Base-by-base conservation (phyloP, 2,329 filamentous ascomycete genomes). In the Leptographium radiaticola region DNA sequence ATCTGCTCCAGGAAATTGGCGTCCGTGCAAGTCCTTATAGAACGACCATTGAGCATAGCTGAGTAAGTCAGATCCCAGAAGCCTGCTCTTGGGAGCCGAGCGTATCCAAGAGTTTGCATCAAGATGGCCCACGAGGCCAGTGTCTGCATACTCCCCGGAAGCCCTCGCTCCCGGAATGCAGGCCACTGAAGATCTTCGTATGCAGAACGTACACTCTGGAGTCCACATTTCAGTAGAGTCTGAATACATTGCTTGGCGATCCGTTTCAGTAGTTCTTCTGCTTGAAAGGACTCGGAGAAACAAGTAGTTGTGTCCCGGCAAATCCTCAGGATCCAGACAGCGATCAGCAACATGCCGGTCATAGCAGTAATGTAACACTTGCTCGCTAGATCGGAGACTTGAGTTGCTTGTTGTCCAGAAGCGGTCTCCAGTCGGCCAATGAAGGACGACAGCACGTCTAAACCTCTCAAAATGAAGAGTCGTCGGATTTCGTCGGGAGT, bases 51-150 rank as follows among this genome's bases (percentile, higher is more conserved):
- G 4, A 71, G 61, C 55, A 81, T 65, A 12, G 68, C 63, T 7
- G 69, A 60, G 55, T 78, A 75, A 2, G 72, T 62, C 36, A 83
- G 58, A 53, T 83, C 79, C 82, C 81, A 85, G 59, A 86, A 85
- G 1, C 74, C 74, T 25, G 70, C 67, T 51, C 73, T 70, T 2
- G 74, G 73, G 44, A 82, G 75, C 9, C 64, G 65, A 13, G 74
- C 72, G 38, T 70, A 66, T 33, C 76, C 72, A 6, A 84, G 62
- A 0, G 75, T 66, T 49, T 76, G 75, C 61, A 83, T 79, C 6
- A 80, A 57, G 25, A 78, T 67, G 2, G 81, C 73, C 83, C 82
- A 86, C 11, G 75, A 74, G 54, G 80, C 72, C 10, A 75, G 60
- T 2, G 64, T 58, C 15, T 67, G 63, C n/a, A 70, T 64, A 36